Evolutionary conservation across 805 yeast genomes (phyloP), one percentile per base, ranked within the genome.

Genomic region (Nematodospora valgi): DNA sequence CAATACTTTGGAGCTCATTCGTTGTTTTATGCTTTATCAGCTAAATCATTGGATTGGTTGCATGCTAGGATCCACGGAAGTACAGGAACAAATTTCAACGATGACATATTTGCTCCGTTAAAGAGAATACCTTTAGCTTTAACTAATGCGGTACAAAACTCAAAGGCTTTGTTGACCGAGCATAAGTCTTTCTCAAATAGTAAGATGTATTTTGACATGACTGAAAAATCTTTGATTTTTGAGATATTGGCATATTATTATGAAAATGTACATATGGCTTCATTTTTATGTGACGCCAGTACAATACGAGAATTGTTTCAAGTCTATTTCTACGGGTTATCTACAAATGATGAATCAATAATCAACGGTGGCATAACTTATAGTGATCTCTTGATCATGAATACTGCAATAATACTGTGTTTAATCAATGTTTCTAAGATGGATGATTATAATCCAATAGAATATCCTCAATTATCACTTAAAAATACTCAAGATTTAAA

Each of bases 351-450:
- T 15, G 4, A 25, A 11, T 23, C 15, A 16, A 31, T 32, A 13
- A 23, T 32, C 4, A 17, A 27, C 13, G 23, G 28, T n/a, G 15
- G 29, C 10, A 51, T 58, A 39, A 41, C 46, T 26, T 46, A 46
- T 29, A 47, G 59, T 10, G 65, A 64, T 31, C 51, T 55, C 18
- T 46, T 64, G 37, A 34, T 55, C 9, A 64, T 64, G 69, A 52
- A 54, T 16, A 26, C 51, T 11, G 45, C 52, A 0, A 26, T 64
- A 18, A 46, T 59, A 7, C 28, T 63, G 3, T 48, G 59, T 20
- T 27, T 58, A 4, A 30, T 51, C 5, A 44, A 39, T 28, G 11
- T 36, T 8, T 39, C 36, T 1, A 39, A 39, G 8, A 41, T 35
- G 15, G 49, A 47, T 27, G 22, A 34, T 9, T 27, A 31, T 17